These are phyloP conservation scores for Skeletonema grethae DNA, from an alignment of 108 stramenopile genomes.

Conservation along the genomic window DNA sequence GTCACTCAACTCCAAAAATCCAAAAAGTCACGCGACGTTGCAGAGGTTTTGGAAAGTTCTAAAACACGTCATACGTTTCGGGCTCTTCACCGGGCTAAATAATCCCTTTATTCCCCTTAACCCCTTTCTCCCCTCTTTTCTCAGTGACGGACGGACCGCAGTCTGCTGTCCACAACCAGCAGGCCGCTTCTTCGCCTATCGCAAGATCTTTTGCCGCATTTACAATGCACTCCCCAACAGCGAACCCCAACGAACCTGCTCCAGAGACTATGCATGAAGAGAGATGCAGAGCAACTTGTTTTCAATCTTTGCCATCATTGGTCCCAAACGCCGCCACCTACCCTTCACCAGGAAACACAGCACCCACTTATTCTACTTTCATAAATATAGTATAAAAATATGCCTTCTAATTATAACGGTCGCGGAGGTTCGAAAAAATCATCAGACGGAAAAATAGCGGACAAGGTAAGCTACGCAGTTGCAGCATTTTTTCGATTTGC, in stretches of 20 bases:
- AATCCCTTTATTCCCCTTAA: too few species aligned
- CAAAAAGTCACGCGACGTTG: too few species aligned
- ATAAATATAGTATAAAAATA: slow-evolving; percentile 22
- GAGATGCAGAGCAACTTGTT: too few species aligned
- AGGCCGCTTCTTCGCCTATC: too few species aligned
- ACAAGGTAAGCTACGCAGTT: slow-evolving; percentile 33
- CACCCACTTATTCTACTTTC: slow-evolving; percentile 5
- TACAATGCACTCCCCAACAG: not conserved
- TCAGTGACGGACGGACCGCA: too few species aligned
- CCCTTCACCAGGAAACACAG: slow-evolving; percentile 7
- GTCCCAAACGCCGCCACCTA: not conserved
- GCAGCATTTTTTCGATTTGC: not conserved
- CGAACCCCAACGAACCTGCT: not conserved
- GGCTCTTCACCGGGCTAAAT: too few species aligned
- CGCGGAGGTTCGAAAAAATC: slow-evolving; percentile 27
- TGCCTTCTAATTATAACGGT: slow-evolving; percentile 26
- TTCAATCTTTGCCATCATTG: not conserved
- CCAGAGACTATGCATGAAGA: too few species aligned
- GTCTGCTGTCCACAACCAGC: too few species aligned
- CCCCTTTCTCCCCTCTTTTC: too few species aligned
- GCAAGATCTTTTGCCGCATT: not conserved
- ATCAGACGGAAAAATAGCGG: slow-evolving; percentile 47
- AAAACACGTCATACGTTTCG: too few species aligned
- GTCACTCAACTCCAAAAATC: too few species aligned
- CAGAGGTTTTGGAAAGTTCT: too few species aligned